Conservation (phyloP, 306 rosid genomes). For the Medicago arabica region DNA sequence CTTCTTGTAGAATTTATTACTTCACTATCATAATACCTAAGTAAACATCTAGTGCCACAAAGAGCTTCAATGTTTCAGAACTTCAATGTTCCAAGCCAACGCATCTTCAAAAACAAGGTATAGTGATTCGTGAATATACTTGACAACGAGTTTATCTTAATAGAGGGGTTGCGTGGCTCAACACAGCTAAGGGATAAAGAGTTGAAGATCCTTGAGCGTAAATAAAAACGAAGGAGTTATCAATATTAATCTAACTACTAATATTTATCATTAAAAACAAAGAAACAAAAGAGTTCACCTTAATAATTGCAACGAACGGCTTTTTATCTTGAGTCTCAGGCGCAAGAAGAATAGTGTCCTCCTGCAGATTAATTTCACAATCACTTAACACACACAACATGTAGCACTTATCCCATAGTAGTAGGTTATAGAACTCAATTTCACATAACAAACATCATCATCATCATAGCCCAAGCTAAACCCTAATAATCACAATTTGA, state of each 20-base stretch:
- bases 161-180: no score
- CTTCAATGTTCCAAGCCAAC: constrained; percentile 12
- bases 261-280: no score
- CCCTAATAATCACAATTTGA: no score
- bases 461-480: no score
- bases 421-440: no score
- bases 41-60: not conserved
- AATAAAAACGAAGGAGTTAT: no score
- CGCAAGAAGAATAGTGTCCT: constrained; percentile 92
- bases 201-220: no score
- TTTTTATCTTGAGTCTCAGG: constrained; percentile 76
- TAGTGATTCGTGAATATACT: not conserved
- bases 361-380: constrained; percentile 50
- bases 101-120: constrained; percentile 6
- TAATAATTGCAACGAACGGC: constrained; percentile 93
- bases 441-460: no score
- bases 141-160: not conserved
- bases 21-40: not conserved
- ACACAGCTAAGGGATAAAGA: no score
- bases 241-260: no score
- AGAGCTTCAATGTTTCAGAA: not conserved
- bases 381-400: no score
- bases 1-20: constrained; percentile 5
- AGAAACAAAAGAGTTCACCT: constrained; percentile 53
- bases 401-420: no score